Evolutionary conservation across 768 basidiomycete genomes (phyloP), one percentile per base, ranked within the genome.

Genomic region (Lentinula edodes): DNA sequence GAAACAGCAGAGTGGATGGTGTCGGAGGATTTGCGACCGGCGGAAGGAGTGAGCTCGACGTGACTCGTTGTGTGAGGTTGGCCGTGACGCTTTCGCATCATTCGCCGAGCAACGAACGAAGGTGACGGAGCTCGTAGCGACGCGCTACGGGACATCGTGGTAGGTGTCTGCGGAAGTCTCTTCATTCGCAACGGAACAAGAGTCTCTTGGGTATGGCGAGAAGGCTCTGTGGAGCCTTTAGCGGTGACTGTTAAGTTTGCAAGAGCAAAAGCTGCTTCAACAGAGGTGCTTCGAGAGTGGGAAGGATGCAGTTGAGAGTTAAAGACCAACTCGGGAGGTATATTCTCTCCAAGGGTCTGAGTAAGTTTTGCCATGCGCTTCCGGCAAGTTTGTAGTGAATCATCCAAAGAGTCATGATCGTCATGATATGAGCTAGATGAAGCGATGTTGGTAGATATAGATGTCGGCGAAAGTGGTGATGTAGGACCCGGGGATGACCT

Each of bases 361-460:
- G 75, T 68, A 38, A 87, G 75, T 69, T 87, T 87, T 6, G 82
- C 83, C 78, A 86, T 77, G 64, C 80, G 81, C 64, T 74, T 76
- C 50, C 84, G 69, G 18, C 78, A 70, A 38, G 35, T 38, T 10
- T 23, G 59, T 62, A 60, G 60, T 12, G 16, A 23, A 65, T 59
- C 18, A 60, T 66, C 23, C 60, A 52, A 12, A 60, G 39, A n/a
- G 60, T 65, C 28, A 62, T 64, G 8, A 63, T 41, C 38, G 59
- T 38, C 45, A 64, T 48, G 36, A 58, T 18, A 12, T 36, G 63
- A 28, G 62, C 13, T 52, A 32, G 52, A 23, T 20, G 59, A 53
- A 32, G 36, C 41, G 20, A 43, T 13, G 45, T 58, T 58, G 48
- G 45, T 51, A 35, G 61, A 53, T 43, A 38, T 38, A 34, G 36